Evolutionary conservation across 176 grass and related monocot genomes (phyloP).

Genomic region (Juncus effusus): DNA sequence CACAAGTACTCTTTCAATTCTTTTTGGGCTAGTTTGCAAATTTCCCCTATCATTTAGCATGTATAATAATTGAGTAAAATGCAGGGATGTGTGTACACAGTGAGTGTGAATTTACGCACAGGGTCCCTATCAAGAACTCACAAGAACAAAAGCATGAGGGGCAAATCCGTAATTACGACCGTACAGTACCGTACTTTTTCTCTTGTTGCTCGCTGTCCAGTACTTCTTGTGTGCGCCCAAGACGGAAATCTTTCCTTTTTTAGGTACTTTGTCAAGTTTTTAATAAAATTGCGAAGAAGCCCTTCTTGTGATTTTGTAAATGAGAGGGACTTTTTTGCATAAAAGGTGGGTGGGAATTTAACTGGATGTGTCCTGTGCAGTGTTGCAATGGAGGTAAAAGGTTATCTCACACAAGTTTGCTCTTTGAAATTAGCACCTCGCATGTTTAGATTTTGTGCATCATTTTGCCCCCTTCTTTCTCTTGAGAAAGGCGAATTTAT

Average conservation of each 20-base stretch:
- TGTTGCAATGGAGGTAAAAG: conserved; percentile 58
- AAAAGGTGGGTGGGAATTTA: neutral
- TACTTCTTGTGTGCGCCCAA: conserved; percentile 89
- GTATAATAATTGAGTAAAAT: neutral
- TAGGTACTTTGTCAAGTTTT: conserved; percentile 39
- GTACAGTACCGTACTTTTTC: conserved; percentile 86
- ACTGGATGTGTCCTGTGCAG: conserved; percentile 38
- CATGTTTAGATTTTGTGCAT: conserved; percentile 56
- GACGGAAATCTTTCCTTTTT: conserved; percentile 92
- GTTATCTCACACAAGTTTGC: conserved; percentile 79
- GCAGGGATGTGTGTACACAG: conserved; percentile 80
- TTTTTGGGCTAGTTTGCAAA: conserved; percentile 8
- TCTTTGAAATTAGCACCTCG: conserved; percentile 72
- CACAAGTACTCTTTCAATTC: conserved; percentile 51
- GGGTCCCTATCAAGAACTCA: conserved; percentile 78
- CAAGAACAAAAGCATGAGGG: conserved; percentile 74
- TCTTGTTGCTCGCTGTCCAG: conserved; percentile 69
- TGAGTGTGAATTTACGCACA: conserved; percentile 79
- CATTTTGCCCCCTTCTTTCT: conserved; percentile 95
- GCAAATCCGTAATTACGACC: conserved; percentile 70
- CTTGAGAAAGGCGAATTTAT: conserved; percentile 99
- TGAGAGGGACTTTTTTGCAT: neutral
- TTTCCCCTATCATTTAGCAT: conserved; percentile 1
- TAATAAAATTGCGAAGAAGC: too few relatives aligned
- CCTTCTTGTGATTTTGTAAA: neutral